phyloP scores from a whole-genome alignment of 352 stramenopile species.

The Stramenopiles sp. region DNA sequence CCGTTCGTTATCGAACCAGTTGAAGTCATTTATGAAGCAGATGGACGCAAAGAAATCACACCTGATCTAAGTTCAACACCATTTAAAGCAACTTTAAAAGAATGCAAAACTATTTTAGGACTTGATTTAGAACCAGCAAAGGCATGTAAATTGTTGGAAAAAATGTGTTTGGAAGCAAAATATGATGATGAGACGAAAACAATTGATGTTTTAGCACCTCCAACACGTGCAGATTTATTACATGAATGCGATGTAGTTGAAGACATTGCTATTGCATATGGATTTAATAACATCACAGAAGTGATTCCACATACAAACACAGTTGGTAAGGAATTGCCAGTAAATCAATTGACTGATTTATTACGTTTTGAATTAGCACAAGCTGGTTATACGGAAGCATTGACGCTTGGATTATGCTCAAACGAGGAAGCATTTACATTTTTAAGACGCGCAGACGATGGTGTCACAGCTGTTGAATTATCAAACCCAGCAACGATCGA shows the following conservation, averaged over 20 bases:
- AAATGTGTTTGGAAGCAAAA: conserved; percentile 89
- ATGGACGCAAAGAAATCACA: conserved; percentile 48
- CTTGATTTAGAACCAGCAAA: conserved; percentile 52
- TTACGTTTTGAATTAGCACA: conserved; percentile 90
- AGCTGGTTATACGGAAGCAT: conserved; percentile 89
- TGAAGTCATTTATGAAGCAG: conserved; percentile 81
- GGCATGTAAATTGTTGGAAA: conserved; percentile 79
- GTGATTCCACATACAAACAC: conserved; percentile 81
- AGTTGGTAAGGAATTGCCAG: conserved; percentile 77
- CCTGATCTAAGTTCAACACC: conserved; percentile 71
- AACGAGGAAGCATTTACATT: conserved; percentile 93
- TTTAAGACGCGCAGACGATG: conserved; percentile 53
- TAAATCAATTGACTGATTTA: conserved; percentile 93
- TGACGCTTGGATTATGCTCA: conserved; percentile 90
- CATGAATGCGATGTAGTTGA: conserved; percentile 96
- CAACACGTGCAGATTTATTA: conserved; percentile 91
- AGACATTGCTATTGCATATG: conserved; percentile 97
- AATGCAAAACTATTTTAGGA: conserved; percentile 48
- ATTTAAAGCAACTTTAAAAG: conserved; percentile 27
- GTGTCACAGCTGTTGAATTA: conserved; percentile 66
- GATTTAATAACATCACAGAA: conserved; percentile 97
- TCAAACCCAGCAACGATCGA: conserved; percentile 97
- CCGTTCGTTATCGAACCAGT: conserved; percentile 92
- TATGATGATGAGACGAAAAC: conserved; percentile 33
- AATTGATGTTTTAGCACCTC: conserved; percentile 78